Percentiles rank a stretch among this genome's conserved stretches.
Evolutionary conservation across 495 filamentous ascomycete genomes (phyloP).

Genomic region (Cryomyces minteri): DNA sequence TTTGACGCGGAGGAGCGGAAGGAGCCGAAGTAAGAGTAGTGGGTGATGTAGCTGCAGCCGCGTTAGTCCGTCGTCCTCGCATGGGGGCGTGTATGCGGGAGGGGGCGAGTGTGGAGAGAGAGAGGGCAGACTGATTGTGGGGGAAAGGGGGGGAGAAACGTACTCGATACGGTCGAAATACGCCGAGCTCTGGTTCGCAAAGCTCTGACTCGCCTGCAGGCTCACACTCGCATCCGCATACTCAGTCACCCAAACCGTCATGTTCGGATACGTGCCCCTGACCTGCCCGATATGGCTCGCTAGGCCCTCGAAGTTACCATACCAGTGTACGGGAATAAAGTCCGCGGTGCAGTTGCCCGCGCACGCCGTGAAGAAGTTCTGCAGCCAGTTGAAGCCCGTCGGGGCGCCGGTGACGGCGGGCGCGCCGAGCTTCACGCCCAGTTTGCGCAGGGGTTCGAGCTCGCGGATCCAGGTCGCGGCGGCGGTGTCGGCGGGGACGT

Average conservation of each 20-base stretch:
- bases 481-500: slow-evolving; percentile 34
- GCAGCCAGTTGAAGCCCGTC: slow-evolving; percentile 42
- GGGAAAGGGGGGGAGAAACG: slow-evolving; percentile 1
- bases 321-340: slow-evolving; percentile 63
- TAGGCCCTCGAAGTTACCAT: slow-evolving; percentile 55
- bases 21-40: slow-evolving; percentile 57
- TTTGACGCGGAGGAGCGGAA: slow-evolving; percentile 49
- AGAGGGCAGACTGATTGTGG: neutral
- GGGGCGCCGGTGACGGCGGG: slow-evolving; percentile 19
- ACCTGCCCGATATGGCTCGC: slow-evolving; percentile 51
- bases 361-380: slow-evolving; percentile 37
- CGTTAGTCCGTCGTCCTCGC: neutral
- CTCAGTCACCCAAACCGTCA: slow-evolving; percentile 55
- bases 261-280: slow-evolving; percentile 35
- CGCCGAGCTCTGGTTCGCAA: slow-evolving; percentile 42
- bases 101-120: neutral
- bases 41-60: slow-evolving; percentile 27
- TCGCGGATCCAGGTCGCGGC: slow-evolving; percentile 47
- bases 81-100: neutral
- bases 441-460: slow-evolving; percentile 40
- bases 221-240: slow-evolving; percentile 32
- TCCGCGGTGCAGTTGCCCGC: slow-evolving; percentile 39
- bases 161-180: slow-evolving; percentile 43
- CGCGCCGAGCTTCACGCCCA: slow-evolving; percentile 18
- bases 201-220: slow-evolving; percentile 35